Evolutionary conservation across 2,329 filamentous ascomycete species (phyloP).

Genomic region (Exophiala sp.): DNA sequence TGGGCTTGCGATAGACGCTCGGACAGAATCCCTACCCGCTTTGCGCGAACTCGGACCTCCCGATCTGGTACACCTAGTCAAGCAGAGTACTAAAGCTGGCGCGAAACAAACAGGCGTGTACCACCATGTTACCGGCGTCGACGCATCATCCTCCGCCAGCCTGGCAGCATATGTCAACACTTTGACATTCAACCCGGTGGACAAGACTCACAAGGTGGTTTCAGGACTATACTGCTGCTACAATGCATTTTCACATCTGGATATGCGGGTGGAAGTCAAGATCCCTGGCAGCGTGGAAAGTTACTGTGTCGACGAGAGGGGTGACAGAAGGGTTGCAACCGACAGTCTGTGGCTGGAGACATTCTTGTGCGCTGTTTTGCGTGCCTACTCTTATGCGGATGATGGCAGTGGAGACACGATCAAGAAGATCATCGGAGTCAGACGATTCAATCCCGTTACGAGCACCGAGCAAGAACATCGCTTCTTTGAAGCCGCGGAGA

Average conservation of each 20-base stretch:
- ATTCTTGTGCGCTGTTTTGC: slow-evolving; percentile 88
- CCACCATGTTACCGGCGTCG: slow-evolving; percentile 95
- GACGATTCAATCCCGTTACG: slow-evolving; percentile 94
- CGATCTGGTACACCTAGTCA: slow-evolving; percentile 91
- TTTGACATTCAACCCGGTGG: slow-evolving; percentile 81
- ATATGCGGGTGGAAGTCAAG: slow-evolving; percentile 97
- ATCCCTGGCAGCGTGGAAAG: slow-evolving; percentile 96
- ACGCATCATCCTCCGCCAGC: slow-evolving; percentile 95
- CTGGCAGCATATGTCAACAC: slow-evolving; percentile 98
- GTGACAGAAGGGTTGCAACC: slow-evolving; percentile 87
- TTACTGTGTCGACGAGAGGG: slow-evolving; percentile 95
- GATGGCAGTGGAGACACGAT: slow-evolving; percentile 92
- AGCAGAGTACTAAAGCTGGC: slow-evolving; percentile 56
- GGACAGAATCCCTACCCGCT: slow-evolving; percentile 80
- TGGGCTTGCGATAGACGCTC: slow-evolving; percentile 78
- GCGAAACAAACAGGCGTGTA: slow-evolving; percentile 75
- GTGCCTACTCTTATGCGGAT: slow-evolving; percentile 95
- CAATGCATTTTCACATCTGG: slow-evolving; percentile 96
- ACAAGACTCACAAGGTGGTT: slow-evolving; percentile 82
- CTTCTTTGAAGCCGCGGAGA: slow-evolving; percentile 90
- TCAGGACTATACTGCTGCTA: slow-evolving; percentile 98
- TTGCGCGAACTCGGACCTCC: slow-evolving; percentile 92
- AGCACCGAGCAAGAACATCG: slow-evolving; percentile 98
- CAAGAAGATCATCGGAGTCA: slow-evolving; percentile 94
- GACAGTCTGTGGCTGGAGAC: slow-evolving; percentile 97